Base-by-base conservation (phyloP, 2,329 filamentous ascomycete species). In the Exophiala calicioides region DNA sequence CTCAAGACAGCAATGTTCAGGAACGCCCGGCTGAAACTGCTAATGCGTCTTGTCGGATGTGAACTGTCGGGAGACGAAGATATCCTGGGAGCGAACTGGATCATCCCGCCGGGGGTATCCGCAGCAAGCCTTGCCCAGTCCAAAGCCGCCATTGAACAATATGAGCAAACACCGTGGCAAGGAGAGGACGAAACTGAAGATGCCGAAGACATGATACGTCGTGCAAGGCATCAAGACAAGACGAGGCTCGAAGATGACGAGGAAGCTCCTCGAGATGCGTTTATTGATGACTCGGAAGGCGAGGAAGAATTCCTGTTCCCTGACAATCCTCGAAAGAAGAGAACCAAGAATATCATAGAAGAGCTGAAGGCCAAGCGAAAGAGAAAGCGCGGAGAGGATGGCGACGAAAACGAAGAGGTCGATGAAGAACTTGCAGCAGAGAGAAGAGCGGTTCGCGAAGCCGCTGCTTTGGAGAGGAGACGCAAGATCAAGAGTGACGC, bases 1-100 rank as follows among this genome's bases (percentile, higher is more conserved):
- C 54, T 56, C 29, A 54, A 52, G 23, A 78, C 77, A 16, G 85
- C 88, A 19, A 83, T 95, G 68, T 94, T 94, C 73, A 94, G 89
- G 63, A 94, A 97, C 66, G 84, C 87, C 7, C 85, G 91, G 60
- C 77, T 97, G 2, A 85, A 90, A 24, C 81, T 97, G 1, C 78
- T 98, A 3, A 85, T 97, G 79, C 84, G 76, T 1, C 75, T 93
- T 0, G 75, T 85, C 13, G 87, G 86, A 1, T 80, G 94, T 52
- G 76, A 85, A 59, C 77, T 84, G 39, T 62, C 80, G 5, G 80
- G 79, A 23, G 65, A 71, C 27, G 84, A 89, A 31, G 88, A 95
- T 61, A 84, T 87, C 3, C 76, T 79, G 1, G 86, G 91, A 47
- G 84, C 86, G 1, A 73, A 76, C 1, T 97, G 93, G 93, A 71